phyloP scores from a whole-genome alignment of 2,329 filamentous ascomycete species.

The Paecilomyces niveus region DNA sequence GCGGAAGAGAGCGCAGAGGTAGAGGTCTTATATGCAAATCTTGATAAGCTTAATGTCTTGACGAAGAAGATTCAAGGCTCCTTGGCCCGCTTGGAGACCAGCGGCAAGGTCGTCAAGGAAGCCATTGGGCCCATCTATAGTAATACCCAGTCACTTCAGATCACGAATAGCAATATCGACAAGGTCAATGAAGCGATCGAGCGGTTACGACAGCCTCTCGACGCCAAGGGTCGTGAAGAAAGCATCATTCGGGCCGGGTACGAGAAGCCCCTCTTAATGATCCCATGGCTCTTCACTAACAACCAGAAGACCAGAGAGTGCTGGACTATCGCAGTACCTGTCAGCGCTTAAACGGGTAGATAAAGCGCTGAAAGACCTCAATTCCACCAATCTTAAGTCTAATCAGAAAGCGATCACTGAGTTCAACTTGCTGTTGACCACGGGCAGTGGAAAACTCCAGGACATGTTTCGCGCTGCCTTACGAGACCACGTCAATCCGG shows the following conservation, averaged over 20 bases:
- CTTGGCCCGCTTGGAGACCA: conserved; percentile 73
- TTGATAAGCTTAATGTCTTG: conserved; percentile 87
- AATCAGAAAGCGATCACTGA: conserved; percentile 86
- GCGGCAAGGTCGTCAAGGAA: conserved; percentile 83
- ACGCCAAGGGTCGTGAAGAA: conserved; percentile 88
- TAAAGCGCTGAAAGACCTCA: conserved; percentile 76
- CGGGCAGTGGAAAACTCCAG: conserved; percentile 76
- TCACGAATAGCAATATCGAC: conserved; percentile 85
- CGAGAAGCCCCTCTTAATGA: conserved; percentile 11
- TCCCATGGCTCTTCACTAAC: conserved; percentile 9
- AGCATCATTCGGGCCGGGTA: conserved; percentile 77
- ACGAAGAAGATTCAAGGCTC: conserved; percentile 95
- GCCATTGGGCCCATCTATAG: conserved; percentile 88
- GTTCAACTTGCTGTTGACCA: conserved; percentile 67
- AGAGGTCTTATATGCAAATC: conserved; percentile 59
- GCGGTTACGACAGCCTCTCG: conserved; percentile 78
- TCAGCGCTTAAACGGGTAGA: conserved; percentile 83
- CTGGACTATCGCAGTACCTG: conserved; percentile 77
- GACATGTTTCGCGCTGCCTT: conserved; percentile 74
- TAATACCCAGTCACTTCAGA: conserved; percentile 83
- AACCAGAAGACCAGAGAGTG: conserved; percentile 60
- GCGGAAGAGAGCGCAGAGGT: conserved; percentile 63
- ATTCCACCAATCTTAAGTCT: conserved; percentile 80
- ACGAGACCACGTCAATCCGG: conserved; percentile 66
- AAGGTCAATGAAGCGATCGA: conserved; percentile 80